Evolutionary conservation across 2,329 filamentous ascomycete species (phyloP).

Genomic region (Hymenoscyphus repandus): DNA sequence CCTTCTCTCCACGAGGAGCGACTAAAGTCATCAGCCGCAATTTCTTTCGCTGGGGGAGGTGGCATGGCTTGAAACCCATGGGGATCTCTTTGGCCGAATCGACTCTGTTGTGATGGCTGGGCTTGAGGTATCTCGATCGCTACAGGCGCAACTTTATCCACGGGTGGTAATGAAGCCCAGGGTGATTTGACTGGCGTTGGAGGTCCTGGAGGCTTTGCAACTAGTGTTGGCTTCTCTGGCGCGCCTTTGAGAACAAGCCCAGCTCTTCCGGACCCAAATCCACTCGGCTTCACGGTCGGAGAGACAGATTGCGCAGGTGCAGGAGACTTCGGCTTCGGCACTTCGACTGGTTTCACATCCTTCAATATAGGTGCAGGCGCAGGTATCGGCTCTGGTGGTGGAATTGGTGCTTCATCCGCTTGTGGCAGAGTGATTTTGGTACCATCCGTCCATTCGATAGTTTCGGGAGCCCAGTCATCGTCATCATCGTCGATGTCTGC

Average conservation of each 20-base stretch:
- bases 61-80: slow-evolving; percentile 49
- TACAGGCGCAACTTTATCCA: slow-evolving; percentile 73
- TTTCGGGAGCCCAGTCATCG: slow-evolving; percentile 80
- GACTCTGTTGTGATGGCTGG: slow-evolving; percentile 38
- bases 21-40: slow-evolving; percentile 90
- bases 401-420: slow-evolving; percentile 43
- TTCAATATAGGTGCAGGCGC: slow-evolving; percentile 21
- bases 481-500: slow-evolving; percentile 86
- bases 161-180: slow-evolving; percentile 81
- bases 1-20: slow-evolving; percentile 76
- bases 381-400: slow-evolving; percentile 25
- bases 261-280: slow-evolving; percentile 38
- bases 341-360: slow-evolving; percentile 21
- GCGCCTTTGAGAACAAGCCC: slow-evolving; percentile 62
- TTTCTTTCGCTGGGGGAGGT: slow-evolving; percentile 65
- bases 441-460: slow-evolving; percentile 83
- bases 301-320: slow-evolving; percentile 26
- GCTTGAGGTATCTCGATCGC: slow-evolving; percentile 48
- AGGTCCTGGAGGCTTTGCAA: slow-evolving; percentile 63
- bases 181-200: slow-evolving; percentile 78
- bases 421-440: slow-evolving; percentile 73
- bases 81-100: slow-evolving; percentile 50
- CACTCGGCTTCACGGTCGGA: slow-evolving; percentile 26
- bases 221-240: slow-evolving; percentile 65
- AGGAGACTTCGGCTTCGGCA: slow-evolving; percentile 28